Percentiles rank a stretch among this genome's conserved stretches.
Evolutionary conservation across 495 filamentous ascomycete species (phyloP).

Genomic region (Polyplosphaeria fusca): DNA sequence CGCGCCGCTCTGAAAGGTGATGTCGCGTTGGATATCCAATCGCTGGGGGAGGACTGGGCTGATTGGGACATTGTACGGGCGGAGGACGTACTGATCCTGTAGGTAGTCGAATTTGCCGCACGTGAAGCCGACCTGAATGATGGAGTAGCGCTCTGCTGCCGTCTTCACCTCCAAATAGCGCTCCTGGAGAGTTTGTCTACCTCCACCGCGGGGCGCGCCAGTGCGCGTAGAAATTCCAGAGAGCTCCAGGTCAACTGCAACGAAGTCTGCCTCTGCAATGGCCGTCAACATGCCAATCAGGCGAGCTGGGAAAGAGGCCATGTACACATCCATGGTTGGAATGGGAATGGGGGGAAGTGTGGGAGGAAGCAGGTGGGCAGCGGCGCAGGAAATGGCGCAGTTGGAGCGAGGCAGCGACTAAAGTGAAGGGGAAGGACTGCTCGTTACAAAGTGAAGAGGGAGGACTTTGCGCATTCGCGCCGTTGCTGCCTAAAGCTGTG

Average conservation of each 20-base stretch:
- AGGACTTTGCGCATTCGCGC: no score
- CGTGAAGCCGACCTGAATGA: conserved; percentile 75
- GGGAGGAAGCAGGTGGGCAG: no score
- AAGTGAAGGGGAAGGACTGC: no score
- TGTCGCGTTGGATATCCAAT: conserved; percentile 55
- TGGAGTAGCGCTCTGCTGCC: conserved; percentile 66
- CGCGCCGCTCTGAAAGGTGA: conserved; percentile 54
- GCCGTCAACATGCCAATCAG: conserved; percentile 59
- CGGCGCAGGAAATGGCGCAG: no score
- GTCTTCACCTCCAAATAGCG: conserved; percentile 63
- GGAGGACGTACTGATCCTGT: conserved; percentile 55
- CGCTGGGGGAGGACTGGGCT: conserved; percentile 51
- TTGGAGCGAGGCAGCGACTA: no score
- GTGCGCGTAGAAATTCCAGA: conserved; percentile 57
- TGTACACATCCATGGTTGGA: conserved; percentile 62
- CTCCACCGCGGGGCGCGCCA: conserved; percentile 9
- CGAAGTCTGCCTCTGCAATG: conserved; percentile 61
- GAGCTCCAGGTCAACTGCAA: conserved; percentile 74
- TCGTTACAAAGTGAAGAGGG: no score
- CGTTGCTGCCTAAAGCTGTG: no score
- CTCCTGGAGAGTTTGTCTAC: conserved; percentile 52
- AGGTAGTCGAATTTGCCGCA: conserved; percentile 56
- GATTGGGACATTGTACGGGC: conserved; percentile 68
- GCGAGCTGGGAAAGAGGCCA: conserved; percentile 50
- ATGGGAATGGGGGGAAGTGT: background rate